Percentiles rank a stretch among this genome's conserved stretches.
Evolutionary conservation across 768 basidiomycete genomes (phyloP).

Genomic region (Infundibulicybe gibba): DNA sequence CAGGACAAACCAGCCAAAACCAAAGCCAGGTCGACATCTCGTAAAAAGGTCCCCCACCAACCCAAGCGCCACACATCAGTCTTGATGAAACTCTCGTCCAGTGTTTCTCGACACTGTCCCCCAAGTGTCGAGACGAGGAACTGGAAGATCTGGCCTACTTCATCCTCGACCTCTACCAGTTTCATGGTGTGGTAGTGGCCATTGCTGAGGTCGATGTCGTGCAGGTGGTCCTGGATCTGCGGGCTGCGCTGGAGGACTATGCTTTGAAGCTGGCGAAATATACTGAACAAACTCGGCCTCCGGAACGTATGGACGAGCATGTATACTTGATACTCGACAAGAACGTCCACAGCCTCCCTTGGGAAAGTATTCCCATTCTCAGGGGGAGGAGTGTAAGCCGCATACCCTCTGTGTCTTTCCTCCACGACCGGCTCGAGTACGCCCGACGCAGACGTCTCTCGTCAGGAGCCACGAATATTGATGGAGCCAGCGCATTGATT

Average conservation of each 20-base stretch:
- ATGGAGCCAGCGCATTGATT: constrained; percentile 46
- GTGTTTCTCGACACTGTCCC: constrained; percentile 81
- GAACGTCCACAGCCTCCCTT: constrained; percentile 84
- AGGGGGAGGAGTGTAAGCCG: constrained; percentile 85
- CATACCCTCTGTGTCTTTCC: constrained; percentile 87
- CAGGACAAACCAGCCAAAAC: constrained; percentile 54
- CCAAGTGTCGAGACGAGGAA: constrained; percentile 87
- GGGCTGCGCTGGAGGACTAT: constrained; percentile 73
- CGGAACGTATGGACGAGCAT: constrained; percentile 52
- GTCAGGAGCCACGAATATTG: constrained; percentile 18
- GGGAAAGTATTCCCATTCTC: constrained; percentile 91
- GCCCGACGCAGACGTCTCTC: constrained; percentile 38
- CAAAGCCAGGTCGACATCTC: constrained; percentile 27
- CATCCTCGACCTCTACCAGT: constrained; percentile 90
- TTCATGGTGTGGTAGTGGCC: constrained; percentile 86
- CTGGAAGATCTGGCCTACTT: constrained; percentile 94
- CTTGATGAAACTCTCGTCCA: constrained; percentile 77
- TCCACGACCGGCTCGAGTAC: constrained; percentile 76
- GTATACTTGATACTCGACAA: constrained; percentile 89
- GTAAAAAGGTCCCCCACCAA: constrained; percentile 32
- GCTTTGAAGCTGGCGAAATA: constrained; percentile 27
- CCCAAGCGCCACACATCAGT: constrained; percentile 38
- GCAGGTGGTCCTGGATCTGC: constrained; percentile 85
- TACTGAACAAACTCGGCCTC: constrained; percentile 18
- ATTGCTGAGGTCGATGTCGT: constrained; percentile 90